Base-by-base conservation (phyloP, 257 asterid species). In the Solanum tacnaense region DNA sequence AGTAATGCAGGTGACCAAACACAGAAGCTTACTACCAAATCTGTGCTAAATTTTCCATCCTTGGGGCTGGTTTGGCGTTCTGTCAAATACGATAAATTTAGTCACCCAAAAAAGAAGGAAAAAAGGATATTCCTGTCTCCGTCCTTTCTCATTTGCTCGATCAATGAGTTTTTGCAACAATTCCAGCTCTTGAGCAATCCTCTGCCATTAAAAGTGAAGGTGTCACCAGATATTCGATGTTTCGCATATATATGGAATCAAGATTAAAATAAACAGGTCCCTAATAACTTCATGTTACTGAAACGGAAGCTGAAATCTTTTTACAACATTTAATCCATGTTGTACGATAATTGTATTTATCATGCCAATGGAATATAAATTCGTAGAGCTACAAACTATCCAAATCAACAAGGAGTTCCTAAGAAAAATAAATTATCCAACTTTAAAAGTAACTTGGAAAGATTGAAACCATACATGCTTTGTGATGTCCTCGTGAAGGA, bases 41-140 rank as follows among this genome's bases (percentile, higher is more conserved):
- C 29, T 74, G 52, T 35, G 31, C 49, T 74, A 21, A 21, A 32
- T 34, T 74, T 35, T 74, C 29, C 49, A 74, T 74, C 83, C 10
- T 74, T 74, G 52, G 31, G 31, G 38, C 31, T 74, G 20, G 52
- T 36, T 36, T 36, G 83, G 29, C 13, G 29, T 74, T 74, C 25
- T 10, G 49, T 36, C 18, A 21, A 74, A 36, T 20, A 74, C 10
- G 20, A 78, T 25, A n/a, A 78, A 41, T 41, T 79, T 78, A 4
- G 62, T 41, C n/a, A 78, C 84, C 35, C 18, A 13, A 39, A 78
- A 81, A 18, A 18, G 11, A 78, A 25, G 56, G 62, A 41, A 46
- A 67, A 90, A 94, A 94, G 98, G 98, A 96, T 96, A 96, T 95
- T 94, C 92, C 5, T 90, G 71, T 88, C 96, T 94, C 94, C 96